Evolutionary conservation across 2,329 filamentous ascomycete species (phyloP).

Genomic region (Aspergillus oerlinghausenensis): DNA sequence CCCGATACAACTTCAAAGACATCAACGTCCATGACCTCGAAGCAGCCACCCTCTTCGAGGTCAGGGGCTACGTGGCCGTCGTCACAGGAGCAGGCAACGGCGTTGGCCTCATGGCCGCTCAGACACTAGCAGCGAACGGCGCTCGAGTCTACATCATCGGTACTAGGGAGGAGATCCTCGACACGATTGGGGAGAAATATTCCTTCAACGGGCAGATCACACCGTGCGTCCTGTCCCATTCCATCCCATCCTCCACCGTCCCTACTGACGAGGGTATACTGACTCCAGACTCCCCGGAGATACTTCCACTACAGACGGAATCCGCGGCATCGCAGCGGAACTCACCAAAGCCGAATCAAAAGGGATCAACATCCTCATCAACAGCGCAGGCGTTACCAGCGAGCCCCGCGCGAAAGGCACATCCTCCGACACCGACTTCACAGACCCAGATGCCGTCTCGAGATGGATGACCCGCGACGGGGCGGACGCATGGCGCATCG

Average conservation of each 20-base stretch:
- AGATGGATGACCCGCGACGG: slow-evolving; percentile 16
- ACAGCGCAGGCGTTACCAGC: slow-evolving; percentile 42
- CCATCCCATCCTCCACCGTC: slow-evolving; percentile 1
- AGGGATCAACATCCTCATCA: slow-evolving; percentile 47
- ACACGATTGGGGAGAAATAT: slow-evolving; percentile 45
- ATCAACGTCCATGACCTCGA: slow-evolving; percentile 17
- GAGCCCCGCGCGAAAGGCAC: slow-evolving; percentile 46
- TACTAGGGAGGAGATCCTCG: slow-evolving; percentile 42
- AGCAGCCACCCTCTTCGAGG: slow-evolving; percentile 25
- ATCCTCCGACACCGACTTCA: slow-evolving; percentile 10
- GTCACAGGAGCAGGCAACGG: slow-evolving; percentile 46
- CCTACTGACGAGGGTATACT: not conserved
- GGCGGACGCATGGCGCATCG: slow-evolving; percentile 44
- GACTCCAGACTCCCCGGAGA: slow-evolving; percentile 40
- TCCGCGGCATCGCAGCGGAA: slow-evolving; percentile 46
- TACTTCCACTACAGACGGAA: slow-evolving; percentile 49
- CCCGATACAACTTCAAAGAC: slow-evolving; percentile 4
- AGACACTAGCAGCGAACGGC: slow-evolving; percentile 46
- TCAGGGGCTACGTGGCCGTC: slow-evolving; percentile 31
- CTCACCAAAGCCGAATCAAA: slow-evolving; percentile 49
- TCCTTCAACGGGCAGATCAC: slow-evolving; percentile 40
- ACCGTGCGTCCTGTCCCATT: slow-evolving; percentile 25
- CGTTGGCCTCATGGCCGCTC: slow-evolving; percentile 46
- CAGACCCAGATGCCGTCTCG: slow-evolving; percentile 7
- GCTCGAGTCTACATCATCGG: slow-evolving; percentile 47